phyloP scores from a whole-genome alignment of 202 grass and related monocot genomes.

The Brachypodium distachyon region DNA sequence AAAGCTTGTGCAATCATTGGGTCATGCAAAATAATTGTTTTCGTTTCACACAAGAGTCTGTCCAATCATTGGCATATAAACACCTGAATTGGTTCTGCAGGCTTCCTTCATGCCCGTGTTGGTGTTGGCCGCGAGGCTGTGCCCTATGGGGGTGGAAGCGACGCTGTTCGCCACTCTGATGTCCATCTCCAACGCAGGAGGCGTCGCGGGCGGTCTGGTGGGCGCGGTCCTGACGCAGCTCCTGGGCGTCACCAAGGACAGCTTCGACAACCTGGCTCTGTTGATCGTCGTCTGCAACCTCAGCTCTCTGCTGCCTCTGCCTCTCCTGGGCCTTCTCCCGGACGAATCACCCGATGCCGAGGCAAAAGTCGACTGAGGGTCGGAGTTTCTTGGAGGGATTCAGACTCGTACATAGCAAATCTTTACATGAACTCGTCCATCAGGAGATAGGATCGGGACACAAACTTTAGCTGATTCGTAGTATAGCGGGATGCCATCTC shows the following conservation, averaged over 20 bases:
- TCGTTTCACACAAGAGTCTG: too few species aligned
- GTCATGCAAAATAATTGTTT: too few species aligned
- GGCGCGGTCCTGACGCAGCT: constrained; percentile 78
- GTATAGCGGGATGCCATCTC: too few species aligned
- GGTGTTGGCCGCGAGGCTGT: constrained; percentile 81
- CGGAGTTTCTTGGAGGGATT: not conserved
- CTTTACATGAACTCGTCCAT: not conserved
- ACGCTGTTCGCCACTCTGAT: constrained; percentile 91
- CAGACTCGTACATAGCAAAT: not conserved
- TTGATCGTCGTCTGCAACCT: constrained; percentile 70
- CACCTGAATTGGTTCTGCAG: constrained; percentile 18
- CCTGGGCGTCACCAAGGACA: constrained; percentile 67
- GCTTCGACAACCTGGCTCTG: constrained; percentile 54
- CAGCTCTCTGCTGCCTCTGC: constrained; percentile 78
- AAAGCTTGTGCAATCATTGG: not conserved
- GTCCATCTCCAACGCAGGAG: constrained; percentile 86
- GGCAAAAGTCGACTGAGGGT: not conserved
- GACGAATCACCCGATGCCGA: constrained; percentile 31
- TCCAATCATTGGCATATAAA: too few species aligned
- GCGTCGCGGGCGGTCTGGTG: constrained; percentile 63
- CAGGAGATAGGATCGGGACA: not conserved
- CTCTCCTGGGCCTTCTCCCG: constrained; percentile 78
- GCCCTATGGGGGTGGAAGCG: constrained; percentile 75
- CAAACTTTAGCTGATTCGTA: not conserved
- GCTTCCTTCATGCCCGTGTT: constrained; percentile 97